Evolutionary conservation across 768 basidiomycete species (phyloP).

Genomic region (Kondoa malvinella): DNA sequence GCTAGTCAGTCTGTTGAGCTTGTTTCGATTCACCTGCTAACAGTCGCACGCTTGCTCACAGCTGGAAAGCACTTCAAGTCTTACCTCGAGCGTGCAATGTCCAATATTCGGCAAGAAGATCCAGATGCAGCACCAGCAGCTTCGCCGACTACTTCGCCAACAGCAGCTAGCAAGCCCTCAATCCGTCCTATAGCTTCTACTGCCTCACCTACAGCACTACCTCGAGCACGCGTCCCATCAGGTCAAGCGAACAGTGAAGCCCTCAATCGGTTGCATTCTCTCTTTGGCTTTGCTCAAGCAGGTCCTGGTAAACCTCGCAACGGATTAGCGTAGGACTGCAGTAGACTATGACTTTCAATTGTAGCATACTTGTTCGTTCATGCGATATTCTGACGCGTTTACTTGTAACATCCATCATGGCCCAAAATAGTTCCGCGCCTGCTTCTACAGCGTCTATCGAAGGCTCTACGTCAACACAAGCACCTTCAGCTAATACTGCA

Average conservation of each 20-base stretch:
- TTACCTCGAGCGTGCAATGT: constrained; percentile 67
- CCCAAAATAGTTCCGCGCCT: no score
- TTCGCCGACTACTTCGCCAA: neutral
- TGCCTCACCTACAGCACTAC: neutral
- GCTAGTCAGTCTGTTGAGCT: neutral
- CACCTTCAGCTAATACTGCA: no score
- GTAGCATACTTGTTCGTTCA: no score
- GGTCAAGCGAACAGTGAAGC: neutral
- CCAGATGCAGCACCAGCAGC: neutral
- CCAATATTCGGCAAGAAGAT: constrained; percentile 6
- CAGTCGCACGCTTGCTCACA: no score
- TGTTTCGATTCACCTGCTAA: no score
- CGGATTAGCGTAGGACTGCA: no score
- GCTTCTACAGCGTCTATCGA: no score
- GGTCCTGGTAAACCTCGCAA: neutral
- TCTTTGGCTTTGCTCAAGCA: neutral
- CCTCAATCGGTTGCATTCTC: neutral
- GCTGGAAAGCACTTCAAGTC: constrained; percentile 74
- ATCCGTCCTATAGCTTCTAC: neutral
- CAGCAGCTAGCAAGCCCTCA: neutral
- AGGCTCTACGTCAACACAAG: no score
- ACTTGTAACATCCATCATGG: no score
- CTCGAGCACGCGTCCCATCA: neutral
- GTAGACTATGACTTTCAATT: no score
- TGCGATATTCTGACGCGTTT: no score